Evolutionary conservation across 1,284 basidiomycete species (phyloP).

Genomic region (Moniliophthora roreri): DNA sequence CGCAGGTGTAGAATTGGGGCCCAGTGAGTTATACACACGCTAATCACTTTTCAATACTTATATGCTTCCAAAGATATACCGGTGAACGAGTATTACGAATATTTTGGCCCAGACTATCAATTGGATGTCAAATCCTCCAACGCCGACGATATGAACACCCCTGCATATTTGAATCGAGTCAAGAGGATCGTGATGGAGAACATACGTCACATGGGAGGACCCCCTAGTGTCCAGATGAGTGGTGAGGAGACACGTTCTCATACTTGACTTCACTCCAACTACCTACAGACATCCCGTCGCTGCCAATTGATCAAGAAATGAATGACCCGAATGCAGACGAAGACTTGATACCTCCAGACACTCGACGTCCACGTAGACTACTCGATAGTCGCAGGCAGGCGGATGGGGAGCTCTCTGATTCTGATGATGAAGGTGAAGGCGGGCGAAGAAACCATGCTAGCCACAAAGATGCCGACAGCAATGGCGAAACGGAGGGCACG

Average conservation of each 20-base stretch:
- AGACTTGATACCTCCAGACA: constrained; percentile 75
- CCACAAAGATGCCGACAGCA: constrained; percentile 53
- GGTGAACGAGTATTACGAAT: constrained; percentile 98
- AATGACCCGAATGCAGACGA: constrained; percentile 83
- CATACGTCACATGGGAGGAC: constrained; percentile 79
- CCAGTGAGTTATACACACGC: constrained; percentile 49
- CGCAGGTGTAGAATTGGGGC: constrained; percentile 90
- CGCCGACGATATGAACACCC: constrained; percentile 94
- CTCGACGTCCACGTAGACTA: constrained; percentile 69
- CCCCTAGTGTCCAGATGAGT: constrained; percentile 88
- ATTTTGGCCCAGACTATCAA: constrained; percentile 97
- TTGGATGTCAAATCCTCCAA: constrained; percentile 97
- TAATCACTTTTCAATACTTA: constrained; percentile 2
- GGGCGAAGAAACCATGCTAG: constrained; percentile 66
- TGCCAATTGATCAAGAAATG: constrained; percentile 75
- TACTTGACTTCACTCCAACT: constrained; percentile 4
- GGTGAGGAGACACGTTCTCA: constrained; percentile 44
- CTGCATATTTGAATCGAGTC: constrained; percentile 91
- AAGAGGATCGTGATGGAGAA: constrained; percentile 93
- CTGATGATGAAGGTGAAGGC: constrained; percentile 85
- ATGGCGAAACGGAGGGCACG: constrained; percentile 34
- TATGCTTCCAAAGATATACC: constrained; percentile 74
- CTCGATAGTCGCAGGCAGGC: constrained; percentile 73
- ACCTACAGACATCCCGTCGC: constrained; percentile 67
- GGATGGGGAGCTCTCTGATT: constrained; percentile 82